Evolutionary conservation across 306 rosid species (phyloP), one percentile per base, ranked within the genome.

Genomic region (Acacia melanoxylon): DNA sequence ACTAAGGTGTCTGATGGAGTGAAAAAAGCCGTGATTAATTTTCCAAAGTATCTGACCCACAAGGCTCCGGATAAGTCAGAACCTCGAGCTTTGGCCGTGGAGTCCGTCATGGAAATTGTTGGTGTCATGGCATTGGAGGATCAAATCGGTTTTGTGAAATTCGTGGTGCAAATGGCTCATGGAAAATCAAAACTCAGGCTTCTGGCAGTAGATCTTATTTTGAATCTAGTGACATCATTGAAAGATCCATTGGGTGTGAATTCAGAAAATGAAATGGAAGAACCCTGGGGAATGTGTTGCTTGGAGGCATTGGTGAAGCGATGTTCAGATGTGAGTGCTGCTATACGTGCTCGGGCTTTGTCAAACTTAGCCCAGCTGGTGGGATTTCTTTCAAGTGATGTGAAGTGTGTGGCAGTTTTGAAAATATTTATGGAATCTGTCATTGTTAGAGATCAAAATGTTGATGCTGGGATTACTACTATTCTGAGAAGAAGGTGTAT

Each of bases 51-150:
- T 75, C 86, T 95, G 94, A 91, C 56, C 3, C 83, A 74, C 63
- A 95, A 86, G 90, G 94, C 94, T 1, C 98, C 94, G 0, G 98
- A 93, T 82, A 95, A 86, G 72, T 83, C 99, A 3, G 99, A 93
- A 85, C 93, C 89, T 20, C 81, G 99, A 73, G 90, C 93, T 4
- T 72, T 93, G 86, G 91, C 98, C 1, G 98, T 93, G 24, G 97
- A 95, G 59, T 91, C 97, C 3, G 88, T 91, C 40, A 83, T 87
- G 89, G 95, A 93, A 86, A 80, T 90, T 74, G 91, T 95, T 48
- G 85, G 81, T 10, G 89, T 84, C 0, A 54, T 93, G 93, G 89
- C 63, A 27, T 65, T 83, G 16, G 81, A 70, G 59, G 97, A 93
- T 62, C 98, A 90, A 79, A 45, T 89, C 85, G 91, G 80, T 54